Evolutionary conservation across 371 early-diverging fungal genomes (phyloP).

Genomic region (Mortierella sp.): DNA sequence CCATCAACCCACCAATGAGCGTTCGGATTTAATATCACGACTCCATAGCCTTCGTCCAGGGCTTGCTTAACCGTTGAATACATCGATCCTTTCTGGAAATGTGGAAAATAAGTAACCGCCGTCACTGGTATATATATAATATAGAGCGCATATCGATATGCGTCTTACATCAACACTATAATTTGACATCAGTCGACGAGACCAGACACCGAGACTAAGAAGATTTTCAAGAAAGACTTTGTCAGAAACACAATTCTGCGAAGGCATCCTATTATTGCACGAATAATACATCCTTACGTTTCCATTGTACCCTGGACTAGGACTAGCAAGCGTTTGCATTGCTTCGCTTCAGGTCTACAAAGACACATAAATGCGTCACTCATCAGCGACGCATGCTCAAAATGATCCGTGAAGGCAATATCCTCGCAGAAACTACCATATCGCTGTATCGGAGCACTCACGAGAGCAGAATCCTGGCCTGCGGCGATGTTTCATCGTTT

Average conservation of each 20-base stretch:
- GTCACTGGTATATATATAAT: background rate
- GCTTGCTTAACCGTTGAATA: constrained; percentile 11
- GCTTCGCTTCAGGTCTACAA: constrained; percentile 11
- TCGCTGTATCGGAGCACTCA: background rate
- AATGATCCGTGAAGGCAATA: background rate
- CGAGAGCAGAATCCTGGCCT: constrained; percentile 33
- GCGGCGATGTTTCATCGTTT: constrained; percentile 19
- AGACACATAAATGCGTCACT: too few species aligned
- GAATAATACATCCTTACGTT: constrained; percentile 11
- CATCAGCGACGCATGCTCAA: background rate
- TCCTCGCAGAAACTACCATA: background rate
- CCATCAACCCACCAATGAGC: constrained; percentile 36
- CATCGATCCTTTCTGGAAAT: constrained; percentile 33
- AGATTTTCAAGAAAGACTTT: background rate
- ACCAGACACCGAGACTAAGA: constrained; percentile 36
- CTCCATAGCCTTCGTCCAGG: constrained; percentile 23
- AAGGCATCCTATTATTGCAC: background rate
- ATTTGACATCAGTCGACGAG: constrained; percentile 38
- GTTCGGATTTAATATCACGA: constrained; percentile 40
- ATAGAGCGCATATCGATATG: too few species aligned
- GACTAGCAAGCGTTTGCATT: constrained; percentile 28
- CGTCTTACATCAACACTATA: constrained; percentile 18
- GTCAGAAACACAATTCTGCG: background rate
- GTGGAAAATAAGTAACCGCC: too few species aligned
- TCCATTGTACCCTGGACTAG: constrained; percentile 33